Evolutionary conservation across 2,329 filamentous ascomycete genomes (phyloP).

Genomic region (Fusarium sp.): DNA sequence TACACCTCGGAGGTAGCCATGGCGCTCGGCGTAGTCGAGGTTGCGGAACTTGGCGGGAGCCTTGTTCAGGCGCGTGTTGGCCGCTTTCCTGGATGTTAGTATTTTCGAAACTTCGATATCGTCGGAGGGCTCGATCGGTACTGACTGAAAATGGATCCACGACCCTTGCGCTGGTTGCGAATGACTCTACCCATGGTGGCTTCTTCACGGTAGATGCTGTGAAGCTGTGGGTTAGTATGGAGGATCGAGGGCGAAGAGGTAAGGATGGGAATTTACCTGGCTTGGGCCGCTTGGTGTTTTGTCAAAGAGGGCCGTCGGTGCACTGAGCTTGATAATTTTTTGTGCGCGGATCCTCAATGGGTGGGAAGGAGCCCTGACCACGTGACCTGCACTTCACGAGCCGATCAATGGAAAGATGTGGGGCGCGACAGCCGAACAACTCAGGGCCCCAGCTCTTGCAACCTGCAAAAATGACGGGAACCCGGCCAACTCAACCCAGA

Average conservation of each 20-base stretch:
- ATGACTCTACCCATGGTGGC: constrained; percentile 66
- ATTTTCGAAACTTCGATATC: constrained; percentile 40
- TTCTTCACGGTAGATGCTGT: constrained; percentile 48
- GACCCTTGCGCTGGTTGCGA: constrained; percentile 71
- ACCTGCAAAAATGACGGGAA: constrained; percentile 3
- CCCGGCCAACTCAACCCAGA: constrained; percentile 8
- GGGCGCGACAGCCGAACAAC: constrained; percentile 14
- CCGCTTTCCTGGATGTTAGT: constrained; percentile 60
- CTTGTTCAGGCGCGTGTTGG: constrained; percentile 93
- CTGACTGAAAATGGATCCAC: constrained; percentile 66
- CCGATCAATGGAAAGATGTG: not conserved
- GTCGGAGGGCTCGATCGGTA: constrained; percentile 42
- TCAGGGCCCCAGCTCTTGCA: constrained; percentile 8
- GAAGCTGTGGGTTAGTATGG: constrained; percentile 44
- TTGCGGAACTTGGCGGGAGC: constrained; percentile 83
- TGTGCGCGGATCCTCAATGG: constrained; percentile 47
- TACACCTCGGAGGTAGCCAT: constrained; percentile 96
- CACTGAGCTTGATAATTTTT: constrained; percentile 48
- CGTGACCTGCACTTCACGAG: constrained; percentile 47
- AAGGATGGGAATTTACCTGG: constrained; percentile 49
- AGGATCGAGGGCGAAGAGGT: constrained; percentile 40
- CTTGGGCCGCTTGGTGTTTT: constrained; percentile 54
- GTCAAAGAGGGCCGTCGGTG: constrained; percentile 46
- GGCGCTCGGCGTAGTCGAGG: constrained; percentile 95
- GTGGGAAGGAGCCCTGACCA: constrained; percentile 48